Base-by-base conservation (phyloP, 2,329 filamentous ascomycete genomes). In the Fusarium succisae region DNA sequence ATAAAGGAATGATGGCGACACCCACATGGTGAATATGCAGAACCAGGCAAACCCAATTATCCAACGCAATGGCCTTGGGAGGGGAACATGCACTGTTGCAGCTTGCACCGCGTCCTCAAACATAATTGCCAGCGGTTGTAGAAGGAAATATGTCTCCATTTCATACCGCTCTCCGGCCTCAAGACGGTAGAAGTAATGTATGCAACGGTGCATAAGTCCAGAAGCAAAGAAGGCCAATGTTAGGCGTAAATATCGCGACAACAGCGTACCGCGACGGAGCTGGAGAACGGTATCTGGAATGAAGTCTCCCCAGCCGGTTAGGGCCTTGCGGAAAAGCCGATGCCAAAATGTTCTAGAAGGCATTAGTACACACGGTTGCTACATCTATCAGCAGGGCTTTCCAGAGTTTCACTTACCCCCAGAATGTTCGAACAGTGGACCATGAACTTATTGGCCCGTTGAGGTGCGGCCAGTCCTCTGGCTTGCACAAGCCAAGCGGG, bases 401-500 rank as follows among this genome's bases (percentile, higher is more conserved):
- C 2, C 0, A 15, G 17, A 14, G 2, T 3, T 14, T 6, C 1
- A 6, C 54, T 55, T 20, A 68, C 66, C 66, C 66, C 66, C 66
- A 68, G 6, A 68, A 67, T 5, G 54, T 64, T 1, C 66, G 37
- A 14, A 68, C 10, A 24, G 47, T 68, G 5, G 41, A 68, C 38
- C 53, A 67, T 26, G 63, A 43, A 20, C 41, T 32, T 20, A 61
- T 44, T 2, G 54, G 7, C 1, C 63, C 66, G 3, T 67, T 67
- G 13, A 67, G 30, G n/a, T 48, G 47, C 3, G 66, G 63, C 63
- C 66, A 68, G 17, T 67, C 66, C 4, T 55, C 37, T 0, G 66
- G 53, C 15, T 28, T 8, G 11, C 11, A 30, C 30, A 12, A 12
- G 4, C 63, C 54, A 54, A 55, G 22, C 1, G 28, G 3, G 4